Conservation (phyloP, 495 filamentous ascomycete genomes). For the Hypomontagnella submonticulosa region DNA sequence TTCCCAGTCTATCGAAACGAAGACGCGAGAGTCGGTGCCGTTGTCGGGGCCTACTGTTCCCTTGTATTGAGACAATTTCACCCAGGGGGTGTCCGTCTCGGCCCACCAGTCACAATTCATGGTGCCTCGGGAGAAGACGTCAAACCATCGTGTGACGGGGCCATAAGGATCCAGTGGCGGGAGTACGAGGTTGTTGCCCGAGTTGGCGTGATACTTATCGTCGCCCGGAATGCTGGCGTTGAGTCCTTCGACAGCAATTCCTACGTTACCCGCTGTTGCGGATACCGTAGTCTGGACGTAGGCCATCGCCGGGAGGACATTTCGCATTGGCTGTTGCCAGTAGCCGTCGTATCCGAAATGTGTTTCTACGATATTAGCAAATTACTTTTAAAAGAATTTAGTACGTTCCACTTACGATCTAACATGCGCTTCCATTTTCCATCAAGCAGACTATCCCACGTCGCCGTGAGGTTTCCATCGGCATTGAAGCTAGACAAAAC, state of each 20-base stretch:
- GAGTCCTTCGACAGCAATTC: conserved; percentile 71
- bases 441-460: conserved; percentile 70
- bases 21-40: conserved; percentile 66
- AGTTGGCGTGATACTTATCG: conserved; percentile 70
- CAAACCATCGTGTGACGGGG: conserved; percentile 69
- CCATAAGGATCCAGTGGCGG: conserved; percentile 72
- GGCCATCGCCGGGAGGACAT: conserved; percentile 68
- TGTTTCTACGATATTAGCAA: conserved; percentile 53
- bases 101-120: conserved; percentile 67
- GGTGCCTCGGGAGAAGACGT: conserved; percentile 73
- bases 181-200: conserved; percentile 64
- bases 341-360: conserved; percentile 64
- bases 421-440: conserved; percentile 83
- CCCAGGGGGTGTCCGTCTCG: conserved; percentile 62
- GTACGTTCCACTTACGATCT: conserved; percentile 58
- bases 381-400: background rate
- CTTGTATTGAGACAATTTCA: conserved; percentile 64
- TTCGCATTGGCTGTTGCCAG: conserved; percentile 79
- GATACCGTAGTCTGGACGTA: conserved; percentile 67
- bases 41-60: conserved; percentile 63
- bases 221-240: conserved; percentile 75
- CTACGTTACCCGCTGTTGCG: conserved; percentile 70
- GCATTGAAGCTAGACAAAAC: conserved; percentile 68
- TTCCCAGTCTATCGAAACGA: conserved; percentile 71
- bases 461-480: conserved; percentile 69